phyloP scores from a whole-genome alignment of 352 stramenopile genomes.

The Phytophthora pinifolia region DNA sequence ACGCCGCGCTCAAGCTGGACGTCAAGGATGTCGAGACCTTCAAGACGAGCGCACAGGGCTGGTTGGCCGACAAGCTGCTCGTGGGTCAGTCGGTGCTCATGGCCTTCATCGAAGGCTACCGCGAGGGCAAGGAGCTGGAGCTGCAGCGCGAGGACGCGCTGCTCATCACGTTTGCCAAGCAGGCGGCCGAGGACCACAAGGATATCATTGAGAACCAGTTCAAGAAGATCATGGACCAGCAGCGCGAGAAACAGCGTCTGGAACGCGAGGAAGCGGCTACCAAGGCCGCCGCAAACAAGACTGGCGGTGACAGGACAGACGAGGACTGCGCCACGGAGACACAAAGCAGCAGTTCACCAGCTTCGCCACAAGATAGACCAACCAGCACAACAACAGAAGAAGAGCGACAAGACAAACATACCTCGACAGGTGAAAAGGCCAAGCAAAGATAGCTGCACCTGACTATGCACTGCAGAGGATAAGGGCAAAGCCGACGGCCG shows the following conservation, averaged over 20 bases:
- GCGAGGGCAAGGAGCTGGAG: slow-evolving; percentile 76
- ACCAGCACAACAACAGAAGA: slow-evolving; percentile 5
- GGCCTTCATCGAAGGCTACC: slow-evolving; percentile 84
- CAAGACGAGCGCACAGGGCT: slow-evolving; percentile 68
- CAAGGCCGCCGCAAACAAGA: slow-evolving; percentile 12
- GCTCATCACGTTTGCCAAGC: slow-evolving; percentile 73
- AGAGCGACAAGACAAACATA: slow-evolving; percentile 8
- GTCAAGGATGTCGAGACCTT: slow-evolving; percentile 60
- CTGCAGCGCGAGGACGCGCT: slow-evolving; percentile 70
- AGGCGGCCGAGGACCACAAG: slow-evolving; percentile 77
- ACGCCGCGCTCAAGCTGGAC: slow-evolving; percentile 61
- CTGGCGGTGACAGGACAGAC: slow-evolving; percentile 5
- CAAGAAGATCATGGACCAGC: slow-evolving; percentile 58
- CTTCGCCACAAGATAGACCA: slow-evolving; percentile 1
- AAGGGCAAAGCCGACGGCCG: not conserved
- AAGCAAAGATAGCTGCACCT: slow-evolving; percentile 19
- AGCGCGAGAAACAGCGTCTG: slow-evolving; percentile 58
- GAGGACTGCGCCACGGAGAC: not conserved
- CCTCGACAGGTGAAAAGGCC: slow-evolving; percentile 7
- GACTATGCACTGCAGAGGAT: not conserved
- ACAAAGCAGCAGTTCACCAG: not conserved
- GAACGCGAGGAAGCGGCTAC: slow-evolving; percentile 22
- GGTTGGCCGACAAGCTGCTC: slow-evolving; percentile 83
- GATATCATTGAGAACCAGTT: slow-evolving; percentile 69
- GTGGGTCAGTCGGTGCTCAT: slow-evolving; percentile 79